A percentile compares a stretch with the other conserved stretches of the same genome.
These are phyloP conservation scores for Fraxinus floribunda DNA, from an alignment of 305 asterid species.

Conservation along the genomic window DNA sequence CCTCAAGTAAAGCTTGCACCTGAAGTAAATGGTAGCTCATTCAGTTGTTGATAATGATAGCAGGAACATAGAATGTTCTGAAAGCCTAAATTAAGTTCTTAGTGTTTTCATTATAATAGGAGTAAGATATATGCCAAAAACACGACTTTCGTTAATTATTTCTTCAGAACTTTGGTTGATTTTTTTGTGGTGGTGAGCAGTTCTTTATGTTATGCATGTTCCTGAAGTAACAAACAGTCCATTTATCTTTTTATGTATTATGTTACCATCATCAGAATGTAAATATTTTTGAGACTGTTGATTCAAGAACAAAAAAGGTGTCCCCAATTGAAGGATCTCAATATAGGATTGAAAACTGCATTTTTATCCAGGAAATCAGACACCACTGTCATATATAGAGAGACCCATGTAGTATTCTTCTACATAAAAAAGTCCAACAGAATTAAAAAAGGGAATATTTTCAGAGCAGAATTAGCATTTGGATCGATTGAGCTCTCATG, in stretches of 20 bases:
- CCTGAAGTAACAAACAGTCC: background rate
- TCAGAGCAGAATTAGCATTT: slow-evolving; percentile 1
- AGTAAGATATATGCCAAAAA: background rate
- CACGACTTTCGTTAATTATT: background rate
- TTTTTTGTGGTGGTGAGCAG: background rate
- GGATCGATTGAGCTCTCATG: slow-evolving; percentile 6
- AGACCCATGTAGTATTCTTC: background rate
- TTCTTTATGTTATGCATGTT: background rate
- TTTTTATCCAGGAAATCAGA: slow-evolving; percentile 11
- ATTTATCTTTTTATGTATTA: slow-evolving; percentile 2
- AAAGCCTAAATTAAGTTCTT: background rate
- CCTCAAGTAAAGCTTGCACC: slow-evolving; percentile 93
- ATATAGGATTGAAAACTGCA: background rate
- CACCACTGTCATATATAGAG: background rate
- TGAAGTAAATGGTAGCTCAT: slow-evolving; percentile 36
- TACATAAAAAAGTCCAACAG: slow-evolving; percentile 9
- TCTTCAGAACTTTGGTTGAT: background rate
- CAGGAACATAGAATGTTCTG: background rate
- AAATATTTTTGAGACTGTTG: background rate
- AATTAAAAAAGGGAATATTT: slow-evolving; percentile 1
- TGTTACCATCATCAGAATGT: slow-evolving; percentile 6
- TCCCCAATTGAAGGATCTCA: background rate
- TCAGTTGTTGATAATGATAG: background rate
- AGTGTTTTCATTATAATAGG: background rate
- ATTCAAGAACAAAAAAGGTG: background rate